phyloP scores from a whole-genome alignment of 2,329 filamentous ascomycete genomes.

The Epichloe scottii region DNA sequence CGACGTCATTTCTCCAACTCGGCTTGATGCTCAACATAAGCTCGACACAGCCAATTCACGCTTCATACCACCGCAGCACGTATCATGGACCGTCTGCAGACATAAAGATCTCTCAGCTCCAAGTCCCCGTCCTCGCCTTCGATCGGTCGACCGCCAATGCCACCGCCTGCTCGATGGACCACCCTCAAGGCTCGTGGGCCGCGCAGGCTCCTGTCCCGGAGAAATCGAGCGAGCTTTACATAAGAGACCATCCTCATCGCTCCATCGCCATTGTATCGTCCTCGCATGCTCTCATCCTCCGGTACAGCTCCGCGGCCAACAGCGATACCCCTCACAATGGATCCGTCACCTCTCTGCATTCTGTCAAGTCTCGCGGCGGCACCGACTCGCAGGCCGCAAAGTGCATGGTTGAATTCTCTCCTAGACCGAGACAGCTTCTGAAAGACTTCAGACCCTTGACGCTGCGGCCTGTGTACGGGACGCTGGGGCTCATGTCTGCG shows the following conservation, averaged over 20 bases:
- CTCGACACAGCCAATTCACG: neutral
- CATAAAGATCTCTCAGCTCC: constrained; percentile 3
- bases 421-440: constrained; percentile 51
- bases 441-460: constrained; percentile 66
- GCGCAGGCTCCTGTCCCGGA: constrained; percentile 37
- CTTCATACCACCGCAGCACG: neutral
- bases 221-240: constrained; percentile 63
- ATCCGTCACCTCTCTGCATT: constrained; percentile 41
- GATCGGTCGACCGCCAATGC: constrained; percentile 7
- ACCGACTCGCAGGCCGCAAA: constrained; percentile 37
- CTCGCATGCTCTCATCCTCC: constrained; percentile 72
- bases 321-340: constrained; percentile 44
- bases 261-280: constrained; percentile 76
- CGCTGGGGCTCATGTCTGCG: constrained; percentile 75
- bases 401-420: constrained; percentile 82
- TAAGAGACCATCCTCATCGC: constrained; percentile 77
- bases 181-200: constrained; percentile 30
- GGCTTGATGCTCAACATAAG: neutral
- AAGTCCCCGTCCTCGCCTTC: constrained; percentile 1
- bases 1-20: constrained; percentile 2
- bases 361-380: constrained; percentile 30
- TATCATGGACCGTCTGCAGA: constrained; percentile 11
- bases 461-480: constrained; percentile 66
- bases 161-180: constrained; percentile 29
- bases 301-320: constrained; percentile 56